Evolutionary conservation across 441 rosid genomes (phyloP).

Genomic region (Brassica balearica): DNA sequence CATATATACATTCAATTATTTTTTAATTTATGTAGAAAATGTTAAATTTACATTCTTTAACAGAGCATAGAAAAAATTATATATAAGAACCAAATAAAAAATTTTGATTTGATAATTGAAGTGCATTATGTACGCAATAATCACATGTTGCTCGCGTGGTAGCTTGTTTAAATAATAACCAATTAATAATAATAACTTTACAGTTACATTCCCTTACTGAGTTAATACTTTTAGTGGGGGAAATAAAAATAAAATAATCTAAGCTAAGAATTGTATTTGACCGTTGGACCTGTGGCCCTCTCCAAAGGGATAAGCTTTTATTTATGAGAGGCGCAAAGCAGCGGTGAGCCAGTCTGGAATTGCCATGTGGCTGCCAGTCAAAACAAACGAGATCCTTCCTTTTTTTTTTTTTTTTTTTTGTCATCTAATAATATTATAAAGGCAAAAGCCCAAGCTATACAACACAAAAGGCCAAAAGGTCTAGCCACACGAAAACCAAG

Average conservation of each 20-base stretch:
- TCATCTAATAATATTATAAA: too few relatives aligned
- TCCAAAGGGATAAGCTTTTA: slow-evolving; percentile 36
- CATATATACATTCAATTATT: not conserved
- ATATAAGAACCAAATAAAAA: not conserved
- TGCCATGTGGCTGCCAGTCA: slow-evolving; percentile 36
- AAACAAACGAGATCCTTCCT: slow-evolving; percentile 33
- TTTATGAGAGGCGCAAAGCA: slow-evolving; percentile 38
- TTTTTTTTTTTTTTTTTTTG: too few relatives aligned
- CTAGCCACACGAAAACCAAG: too few relatives aligned
- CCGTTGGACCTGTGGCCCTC: slow-evolving; percentile 38
- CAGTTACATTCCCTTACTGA: slow-evolving; percentile 16
- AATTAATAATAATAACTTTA: slow-evolving; percentile 25
- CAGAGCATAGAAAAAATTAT: not conserved
- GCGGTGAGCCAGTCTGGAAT: slow-evolving; percentile 4
- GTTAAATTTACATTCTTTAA: not conserved
- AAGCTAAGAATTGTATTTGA: slow-evolving; percentile 30
- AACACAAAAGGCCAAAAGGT: too few relatives aligned
- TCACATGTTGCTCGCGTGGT: slow-evolving; percentile 46
- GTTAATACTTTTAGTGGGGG: not conserved
- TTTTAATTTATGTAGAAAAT: not conserved
- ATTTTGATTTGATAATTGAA: slow-evolving; percentile 11
- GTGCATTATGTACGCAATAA: slow-evolving; percentile 43
- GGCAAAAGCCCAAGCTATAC: too few relatives aligned
- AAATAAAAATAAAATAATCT: not conserved
- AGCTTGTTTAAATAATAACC: slow-evolving; percentile 6